phyloP scores from a whole-genome alignment of 768 basidiomycete species.

The Serendipita indica region DNA sequence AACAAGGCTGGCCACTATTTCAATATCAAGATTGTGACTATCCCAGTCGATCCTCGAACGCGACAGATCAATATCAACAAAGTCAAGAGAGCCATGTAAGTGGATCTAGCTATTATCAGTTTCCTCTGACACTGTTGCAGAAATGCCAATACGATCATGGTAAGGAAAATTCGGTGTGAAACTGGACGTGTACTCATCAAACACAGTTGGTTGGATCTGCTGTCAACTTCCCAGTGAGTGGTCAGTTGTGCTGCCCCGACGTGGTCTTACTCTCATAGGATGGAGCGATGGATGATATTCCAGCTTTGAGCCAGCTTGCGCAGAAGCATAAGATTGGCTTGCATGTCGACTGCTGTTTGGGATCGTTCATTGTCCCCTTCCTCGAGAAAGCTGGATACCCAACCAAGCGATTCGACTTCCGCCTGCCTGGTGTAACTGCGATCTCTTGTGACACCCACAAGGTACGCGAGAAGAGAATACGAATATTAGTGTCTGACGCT shows the following conservation, averaged over 20 bases:
- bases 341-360: constrained; percentile 91
- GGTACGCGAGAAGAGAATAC: constrained; percentile 25
- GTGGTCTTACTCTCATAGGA: constrained; percentile 25
- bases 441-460: constrained; percentile 97
- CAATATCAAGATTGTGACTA: constrained; percentile 72
- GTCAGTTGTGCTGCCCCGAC: background rate
- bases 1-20: constrained; percentile 85
- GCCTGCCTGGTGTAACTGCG: constrained; percentile 78
- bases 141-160: constrained; percentile 82
- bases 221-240: constrained; percentile 50
- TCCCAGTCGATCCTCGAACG: constrained; percentile 66
- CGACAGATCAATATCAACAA: constrained; percentile 63
- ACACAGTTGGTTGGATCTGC: constrained; percentile 58
- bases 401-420: constrained; percentile 73
- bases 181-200: background rate
- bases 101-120: constrained; percentile 12
- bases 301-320: constrained; percentile 61
- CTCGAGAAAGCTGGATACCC: constrained; percentile 65
- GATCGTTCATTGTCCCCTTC: constrained; percentile 89
- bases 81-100: constrained; percentile 79
- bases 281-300: constrained; percentile 77
- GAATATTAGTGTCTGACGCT: constrained; percentile 11
- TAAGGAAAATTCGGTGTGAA: constrained; percentile 18
- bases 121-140: constrained; percentile 25
- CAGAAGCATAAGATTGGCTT: constrained; percentile 60